Evolutionary conservation across 2,329 filamentous ascomycete genomes (phyloP).

Genomic region (Acephala macrosclerotiorum): DNA sequence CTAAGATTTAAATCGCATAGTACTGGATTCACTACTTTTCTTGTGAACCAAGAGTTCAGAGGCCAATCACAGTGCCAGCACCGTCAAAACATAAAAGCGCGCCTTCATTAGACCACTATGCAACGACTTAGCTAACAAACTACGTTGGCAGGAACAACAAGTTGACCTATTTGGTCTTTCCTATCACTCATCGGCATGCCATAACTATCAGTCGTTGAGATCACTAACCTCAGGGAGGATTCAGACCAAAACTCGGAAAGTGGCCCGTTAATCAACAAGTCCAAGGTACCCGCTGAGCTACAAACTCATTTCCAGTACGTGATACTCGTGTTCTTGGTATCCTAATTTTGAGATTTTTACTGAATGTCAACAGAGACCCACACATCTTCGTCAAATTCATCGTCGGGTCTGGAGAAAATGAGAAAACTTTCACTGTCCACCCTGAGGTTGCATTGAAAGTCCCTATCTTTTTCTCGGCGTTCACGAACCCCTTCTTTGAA

Average conservation of each 20-base stretch:
- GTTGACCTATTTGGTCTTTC: neutral
- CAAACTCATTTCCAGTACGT: neutral
- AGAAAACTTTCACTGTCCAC: neutral
- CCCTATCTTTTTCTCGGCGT: neutral
- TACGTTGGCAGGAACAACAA: neutral
- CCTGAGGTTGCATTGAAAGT: neutral
- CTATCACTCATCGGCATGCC: neutral
- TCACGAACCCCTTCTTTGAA: too few species aligned
- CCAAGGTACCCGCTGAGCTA: neutral
- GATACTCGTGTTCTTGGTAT: neutral
- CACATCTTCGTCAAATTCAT: neutral
- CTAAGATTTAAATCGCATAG: too few species aligned
- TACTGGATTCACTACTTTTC: too few species aligned
- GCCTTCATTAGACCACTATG: too few species aligned
- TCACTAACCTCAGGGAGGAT: neutral
- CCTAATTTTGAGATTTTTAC: neutral
- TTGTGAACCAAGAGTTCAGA: too few species aligned
- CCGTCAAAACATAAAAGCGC: too few species aligned
- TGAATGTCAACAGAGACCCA: neutral
- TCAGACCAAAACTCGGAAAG: neutral
- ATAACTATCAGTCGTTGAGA: neutral
- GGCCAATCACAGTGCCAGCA: too few species aligned
- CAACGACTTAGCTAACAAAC: too few species aligned
- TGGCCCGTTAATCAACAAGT: neutral
- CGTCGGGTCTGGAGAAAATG: neutral